phyloP scores from a whole-genome alignment of 192 early-diverging fungal species.

The Ambispora gerdemannii region DNA sequence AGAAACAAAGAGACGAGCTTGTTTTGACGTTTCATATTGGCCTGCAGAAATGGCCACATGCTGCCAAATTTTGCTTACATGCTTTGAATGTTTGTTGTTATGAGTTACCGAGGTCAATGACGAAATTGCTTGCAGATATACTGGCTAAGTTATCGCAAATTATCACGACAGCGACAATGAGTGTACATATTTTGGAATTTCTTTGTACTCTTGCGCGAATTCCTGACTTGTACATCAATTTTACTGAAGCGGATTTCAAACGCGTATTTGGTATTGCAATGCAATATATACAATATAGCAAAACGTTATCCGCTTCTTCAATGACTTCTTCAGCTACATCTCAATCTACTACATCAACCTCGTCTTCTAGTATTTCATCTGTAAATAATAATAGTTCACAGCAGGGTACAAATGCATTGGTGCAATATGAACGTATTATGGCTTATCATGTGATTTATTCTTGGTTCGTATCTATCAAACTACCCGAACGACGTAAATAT shows the following conservation, averaged over 20 bases:
- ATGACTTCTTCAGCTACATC: constrained; percentile 23
- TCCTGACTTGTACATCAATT: constrained; percentile 74
- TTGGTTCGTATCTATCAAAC: constrained; percentile 83
- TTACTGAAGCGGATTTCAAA: constrained; percentile 76
- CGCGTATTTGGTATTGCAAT: constrained; percentile 88
- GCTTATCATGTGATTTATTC: constrained; percentile 89
- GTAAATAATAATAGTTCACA: background rate
- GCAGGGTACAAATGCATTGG: constrained; percentile 48
- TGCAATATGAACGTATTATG: constrained; percentile 82
- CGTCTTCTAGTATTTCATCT: constrained; percentile 28
- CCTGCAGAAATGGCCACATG: constrained; percentile 61
- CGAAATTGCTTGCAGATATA: constrained; percentile 66
- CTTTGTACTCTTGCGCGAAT: constrained; percentile 80
- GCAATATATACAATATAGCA: constrained; percentile 74
- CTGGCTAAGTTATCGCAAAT: constrained; percentile 77
- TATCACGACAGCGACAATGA: constrained; percentile 72
- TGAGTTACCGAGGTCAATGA: constrained; percentile 76
- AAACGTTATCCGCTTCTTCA: constrained; percentile 33
- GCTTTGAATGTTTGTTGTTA: constrained; percentile 74
- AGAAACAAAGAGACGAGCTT: constrained; percentile 67
- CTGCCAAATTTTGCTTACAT: constrained; percentile 79
- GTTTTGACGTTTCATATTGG: constrained; percentile 73
- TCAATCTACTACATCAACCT: constrained; percentile 28
- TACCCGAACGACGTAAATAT: constrained; percentile 71
- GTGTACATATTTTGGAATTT: constrained; percentile 88